A percentile compares a stretch with the other conserved stretches of the same genome.
phyloP scores from a whole-genome alignment of 352 stramenopile species.

The Globisporangium barbulae region DNA sequence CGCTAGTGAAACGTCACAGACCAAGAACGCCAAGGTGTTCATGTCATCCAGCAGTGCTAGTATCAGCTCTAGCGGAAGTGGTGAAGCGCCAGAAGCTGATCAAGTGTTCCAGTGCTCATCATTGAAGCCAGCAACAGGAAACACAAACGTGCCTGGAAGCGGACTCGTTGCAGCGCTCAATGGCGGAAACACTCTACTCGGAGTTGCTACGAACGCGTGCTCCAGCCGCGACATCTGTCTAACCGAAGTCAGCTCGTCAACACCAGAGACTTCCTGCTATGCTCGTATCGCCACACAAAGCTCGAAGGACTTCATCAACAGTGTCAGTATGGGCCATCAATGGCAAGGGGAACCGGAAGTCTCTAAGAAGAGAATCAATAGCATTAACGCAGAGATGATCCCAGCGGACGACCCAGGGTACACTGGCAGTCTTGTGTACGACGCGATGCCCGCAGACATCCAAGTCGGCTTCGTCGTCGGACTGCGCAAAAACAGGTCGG shows the following conservation, averaged over 20 bases:
- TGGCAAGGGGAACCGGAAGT: not conserved
- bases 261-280: not conserved
- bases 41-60: not conserved
- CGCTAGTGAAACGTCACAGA: not conserved
- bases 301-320: slow-evolving; percentile 7
- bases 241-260: not conserved
- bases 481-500: slow-evolving; percentile 23
- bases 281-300: not conserved
- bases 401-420: slow-evolving; percentile 11
- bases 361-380: not conserved
- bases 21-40: not conserved
- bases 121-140: not conserved
- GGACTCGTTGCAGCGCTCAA: slow-evolving; percentile 9
- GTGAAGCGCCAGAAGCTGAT: not conserved
- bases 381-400: not conserved
- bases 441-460: slow-evolving; percentile 14
- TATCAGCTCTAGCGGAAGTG: not conserved
- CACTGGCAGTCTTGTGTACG: slow-evolving; percentile 18
- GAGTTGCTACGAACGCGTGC: not conserved
- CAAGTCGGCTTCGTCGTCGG: slow-evolving; percentile 34
- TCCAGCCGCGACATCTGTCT: not conserved
- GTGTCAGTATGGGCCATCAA: not conserved
- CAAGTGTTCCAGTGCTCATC: slow-evolving; percentile 5
- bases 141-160: not conserved
- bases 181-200: slow-evolving; percentile 1